Conservation (phyloP, 2,329 filamentous ascomycete species). For the Fonsecaea pugnacius region DNA sequence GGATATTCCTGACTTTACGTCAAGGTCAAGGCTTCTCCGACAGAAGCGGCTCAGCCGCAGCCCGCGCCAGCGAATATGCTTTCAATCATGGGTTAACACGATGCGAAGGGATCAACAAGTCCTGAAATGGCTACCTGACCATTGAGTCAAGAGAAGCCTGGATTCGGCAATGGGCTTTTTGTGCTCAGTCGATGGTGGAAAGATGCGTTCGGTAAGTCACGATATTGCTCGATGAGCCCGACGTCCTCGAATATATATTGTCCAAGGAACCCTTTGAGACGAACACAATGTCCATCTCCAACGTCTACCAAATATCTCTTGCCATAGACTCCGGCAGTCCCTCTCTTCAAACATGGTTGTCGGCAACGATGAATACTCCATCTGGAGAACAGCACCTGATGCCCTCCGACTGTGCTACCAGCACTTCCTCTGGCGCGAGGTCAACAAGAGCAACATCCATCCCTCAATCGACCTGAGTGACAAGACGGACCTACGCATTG, state of each 20-base stretch:
- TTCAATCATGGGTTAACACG: neutral
- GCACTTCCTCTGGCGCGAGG: constrained; percentile 41
- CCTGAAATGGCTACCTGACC: neutral
- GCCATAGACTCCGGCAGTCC: neutral
- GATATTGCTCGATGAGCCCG: neutral
- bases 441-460: constrained; percentile 36
- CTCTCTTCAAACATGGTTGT: constrained; percentile 5
- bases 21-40: neutral
- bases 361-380: constrained; percentile 18
- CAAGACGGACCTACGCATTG: constrained; percentile 30
- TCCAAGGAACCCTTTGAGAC: neutral
- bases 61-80: neutral
- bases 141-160: neutral
- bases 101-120: neutral
- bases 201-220: neutral
- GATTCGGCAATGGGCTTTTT: neutral
- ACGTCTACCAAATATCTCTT: neutral
- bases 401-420: constrained; percentile 32
- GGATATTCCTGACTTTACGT: neutral
- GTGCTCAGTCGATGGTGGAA: neutral
- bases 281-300: neutral
- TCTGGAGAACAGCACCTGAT: constrained; percentile 22
- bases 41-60: neutral
- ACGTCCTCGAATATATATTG: neutral
- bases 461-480: constrained; percentile 34